Percentiles rank a stretch among this genome's conserved stretches.
phyloP scores from a whole-genome alignment of 2,329 filamentous ascomycete species.

The Aspergillus phoenicis region DNA sequence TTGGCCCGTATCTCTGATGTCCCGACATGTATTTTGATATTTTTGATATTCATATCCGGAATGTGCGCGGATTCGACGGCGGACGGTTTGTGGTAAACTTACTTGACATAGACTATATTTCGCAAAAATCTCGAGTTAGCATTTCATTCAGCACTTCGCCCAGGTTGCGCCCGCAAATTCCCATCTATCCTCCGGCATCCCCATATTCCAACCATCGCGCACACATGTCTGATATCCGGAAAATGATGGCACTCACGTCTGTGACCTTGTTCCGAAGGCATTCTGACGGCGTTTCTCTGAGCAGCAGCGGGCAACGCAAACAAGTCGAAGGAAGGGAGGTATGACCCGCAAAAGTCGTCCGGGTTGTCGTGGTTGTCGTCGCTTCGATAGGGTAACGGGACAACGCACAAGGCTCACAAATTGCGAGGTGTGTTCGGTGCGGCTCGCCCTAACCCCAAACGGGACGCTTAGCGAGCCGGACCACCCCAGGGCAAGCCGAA shows the following conservation, averaged over 20 bases:
- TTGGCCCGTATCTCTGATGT: constrained; percentile 20
- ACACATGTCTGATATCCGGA: constrained; percentile 20
- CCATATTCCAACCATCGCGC: constrained; percentile 16
- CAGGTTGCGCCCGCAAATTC: constrained; percentile 3
- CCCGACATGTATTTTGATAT: constrained; percentile 9
- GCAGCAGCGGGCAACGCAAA: constrained; percentile 44
- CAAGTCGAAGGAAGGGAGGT: constrained; percentile 46
- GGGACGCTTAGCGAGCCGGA: constrained; percentile 40
- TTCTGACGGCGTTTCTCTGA: constrained; percentile 63
- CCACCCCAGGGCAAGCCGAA: constrained; percentile 37
- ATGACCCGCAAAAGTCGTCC: constrained; percentile 46
- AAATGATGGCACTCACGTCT: constrained; percentile 68
- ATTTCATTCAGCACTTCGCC: constrained; percentile 14
- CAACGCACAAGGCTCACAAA: constrained; percentile 42
- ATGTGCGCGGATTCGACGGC: constrained; percentile 26
- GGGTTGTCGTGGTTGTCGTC: constrained; percentile 48
- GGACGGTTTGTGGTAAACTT: constrained; percentile 53
- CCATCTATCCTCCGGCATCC: constrained; percentile 2
- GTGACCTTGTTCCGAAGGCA: constrained; percentile 87
- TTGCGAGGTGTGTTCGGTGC: constrained; percentile 41
- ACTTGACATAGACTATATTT: constrained; percentile 81
- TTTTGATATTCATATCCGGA: constrained; percentile 21
- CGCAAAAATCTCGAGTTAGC: constrained; percentile 36
- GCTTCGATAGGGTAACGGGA: constrained; percentile 37
- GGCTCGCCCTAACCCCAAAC: constrained; percentile 39